phyloP scores from a whole-genome alignment of 2,329 filamentous ascomycete genomes.

The Xylaria sp. region DNA sequence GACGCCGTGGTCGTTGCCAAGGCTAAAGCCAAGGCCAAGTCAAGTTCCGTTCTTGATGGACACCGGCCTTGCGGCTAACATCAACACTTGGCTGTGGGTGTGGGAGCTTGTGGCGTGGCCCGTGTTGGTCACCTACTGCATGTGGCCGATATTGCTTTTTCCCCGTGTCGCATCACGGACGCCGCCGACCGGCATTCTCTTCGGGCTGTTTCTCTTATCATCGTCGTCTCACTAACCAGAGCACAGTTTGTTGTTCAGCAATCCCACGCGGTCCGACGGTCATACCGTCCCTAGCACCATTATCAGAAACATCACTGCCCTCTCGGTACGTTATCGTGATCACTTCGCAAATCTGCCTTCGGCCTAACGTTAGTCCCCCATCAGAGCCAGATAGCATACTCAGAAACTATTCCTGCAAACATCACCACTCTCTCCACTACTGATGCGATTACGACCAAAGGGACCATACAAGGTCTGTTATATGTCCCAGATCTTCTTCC shows the following conservation, averaged over 20 bases:
- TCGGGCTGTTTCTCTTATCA: slow-evolving; percentile 7
- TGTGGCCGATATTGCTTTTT: slow-evolving; percentile 2
- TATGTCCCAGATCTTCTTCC: slow-evolving; percentile 79
- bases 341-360: slow-evolving; percentile 37
- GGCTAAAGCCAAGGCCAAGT: slow-evolving; percentile 29
- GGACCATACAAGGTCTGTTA: slow-evolving; percentile 79
- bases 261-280: slow-evolving; percentile 64
- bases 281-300: slow-evolving; percentile 64
- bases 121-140: neutral
- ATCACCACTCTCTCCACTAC: slow-evolving; percentile 81
- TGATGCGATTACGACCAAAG: slow-evolving; percentile 67
- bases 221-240: slow-evolving; percentile 35
- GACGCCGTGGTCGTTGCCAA: slow-evolving; percentile 28
- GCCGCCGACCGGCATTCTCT: neutral
- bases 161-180: neutral
- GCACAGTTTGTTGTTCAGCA: slow-evolving; percentile 68
- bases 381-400: slow-evolving; percentile 62
- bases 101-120: neutral
- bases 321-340: slow-evolving; percentile 59
- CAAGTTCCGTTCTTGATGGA: neutral
- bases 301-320: slow-evolving; percentile 66
- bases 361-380: slow-evolving; percentile 22
- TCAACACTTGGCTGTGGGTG: neutral
- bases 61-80: slow-evolving; percentile 11
- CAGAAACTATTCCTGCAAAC: slow-evolving; percentile 63